Evolutionary conservation across 352 stramenopile species (phyloP), one percentile per base, ranked within the genome.

Genomic region (Phytophthora melonis): DNA sequence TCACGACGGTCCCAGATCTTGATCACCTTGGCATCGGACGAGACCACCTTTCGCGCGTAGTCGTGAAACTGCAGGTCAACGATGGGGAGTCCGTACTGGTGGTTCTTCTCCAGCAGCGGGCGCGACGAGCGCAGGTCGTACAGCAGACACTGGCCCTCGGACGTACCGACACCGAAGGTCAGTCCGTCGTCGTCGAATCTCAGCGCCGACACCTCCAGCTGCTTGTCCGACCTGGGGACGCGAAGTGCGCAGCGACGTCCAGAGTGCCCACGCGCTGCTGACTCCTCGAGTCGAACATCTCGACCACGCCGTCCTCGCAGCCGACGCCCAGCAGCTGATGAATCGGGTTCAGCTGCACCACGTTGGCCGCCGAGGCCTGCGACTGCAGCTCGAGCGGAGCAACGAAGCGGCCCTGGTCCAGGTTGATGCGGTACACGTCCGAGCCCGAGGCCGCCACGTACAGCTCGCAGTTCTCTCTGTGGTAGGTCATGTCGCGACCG

Each of bases 1-100:
- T 80, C 83, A 23, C 87, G 78, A 60, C 89, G 90, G 74, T 99
- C 94, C 98, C 98, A 99, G 72, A 99, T 96, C 84, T 99, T 99
- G 59, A 99, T 96, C 56, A 99, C 87, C 78, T 99, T 99, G 52
- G 95, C 84, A 81, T 99, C 98, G 8, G 92, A 91, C 30, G 94
- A 99, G 13, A 99, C 78, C 19, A 99, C 86, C 59, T 97, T 97
- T 21, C 85, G 88, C 75, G 69, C 82, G 74, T 81, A 93, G 72
- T 96, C 87, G 70, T 97, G 90, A 77, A 99, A 99, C 72, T 98
- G 92, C 50, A 99, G 58, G 66, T 97, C 92, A 56, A 98, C 79
- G 78, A 99, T 99, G 1, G 97, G 97, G 47, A 99, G 86, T 19
- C 96, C 97, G 78, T 99, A 99, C 80, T 99, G 98, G 80, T 99